phyloP scores from a whole-genome alignment of 2,329 filamentous ascomycete species.

The Remersonia thermophila region DNA sequence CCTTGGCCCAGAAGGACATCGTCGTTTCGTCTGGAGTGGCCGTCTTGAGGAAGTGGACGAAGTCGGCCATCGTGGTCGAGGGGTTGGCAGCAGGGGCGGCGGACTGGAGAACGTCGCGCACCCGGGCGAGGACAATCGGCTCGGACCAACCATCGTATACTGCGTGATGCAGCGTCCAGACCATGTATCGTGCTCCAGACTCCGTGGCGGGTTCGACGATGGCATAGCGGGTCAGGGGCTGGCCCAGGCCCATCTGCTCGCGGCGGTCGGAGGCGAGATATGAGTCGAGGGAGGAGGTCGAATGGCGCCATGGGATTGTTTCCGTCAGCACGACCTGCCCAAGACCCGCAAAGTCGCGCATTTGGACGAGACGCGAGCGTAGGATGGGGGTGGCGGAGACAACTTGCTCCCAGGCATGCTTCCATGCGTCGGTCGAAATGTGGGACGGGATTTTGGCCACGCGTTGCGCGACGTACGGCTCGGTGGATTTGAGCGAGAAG shows the following conservation, averaged over 20 bases:
- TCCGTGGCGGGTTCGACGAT: conserved; percentile 1
- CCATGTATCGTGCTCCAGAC: conserved; percentile 14
- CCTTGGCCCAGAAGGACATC: conserved; percentile 33
- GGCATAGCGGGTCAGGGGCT: conserved; percentile 4
- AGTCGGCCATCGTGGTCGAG: conserved; percentile 18
- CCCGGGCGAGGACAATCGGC: conserved; percentile 32
- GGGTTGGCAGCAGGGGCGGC: not conserved
- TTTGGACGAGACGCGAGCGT: conserved; percentile 35
- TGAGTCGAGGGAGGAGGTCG: conserved; percentile 22
- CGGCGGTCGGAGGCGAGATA: conserved; percentile 29
- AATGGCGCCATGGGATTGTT: conserved; percentile 23
- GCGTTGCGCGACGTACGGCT: conserved; percentile 40
- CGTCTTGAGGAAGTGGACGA: conserved; percentile 33
- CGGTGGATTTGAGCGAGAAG: conserved; percentile 36
- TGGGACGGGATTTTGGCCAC: conserved; percentile 27
- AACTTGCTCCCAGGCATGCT: conserved; percentile 33
- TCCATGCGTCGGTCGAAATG: conserved; percentile 24
- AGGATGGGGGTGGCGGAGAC: conserved; percentile 29
- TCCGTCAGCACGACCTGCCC: conserved; percentile 35
- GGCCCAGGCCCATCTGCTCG: conserved; percentile 24
- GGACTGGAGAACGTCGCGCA: conserved; percentile 1
- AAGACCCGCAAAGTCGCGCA: conserved; percentile 26
- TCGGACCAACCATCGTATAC: conserved; percentile 47
- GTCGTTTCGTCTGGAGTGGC: conserved; percentile 24
- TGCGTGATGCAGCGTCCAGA: conserved; percentile 43